These are phyloP conservation scores for Euptelea pleiosperma DNA, from an alignment of 164 flowering plant species.

Conservation along the genomic window DNA sequence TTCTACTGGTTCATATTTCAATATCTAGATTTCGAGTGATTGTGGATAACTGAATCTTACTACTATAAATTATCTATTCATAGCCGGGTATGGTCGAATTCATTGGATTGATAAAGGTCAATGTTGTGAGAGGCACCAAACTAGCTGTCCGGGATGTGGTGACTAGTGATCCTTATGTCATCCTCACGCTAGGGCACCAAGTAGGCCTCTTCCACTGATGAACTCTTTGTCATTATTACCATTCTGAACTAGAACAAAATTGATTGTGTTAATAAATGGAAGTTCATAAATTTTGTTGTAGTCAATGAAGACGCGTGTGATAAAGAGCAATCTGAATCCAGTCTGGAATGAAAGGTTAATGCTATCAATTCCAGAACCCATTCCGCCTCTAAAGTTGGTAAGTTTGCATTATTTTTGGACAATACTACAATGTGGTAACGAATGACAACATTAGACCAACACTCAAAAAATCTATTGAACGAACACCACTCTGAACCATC, in stretches of 20 bases:
- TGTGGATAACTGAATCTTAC: conserved; percentile 6
- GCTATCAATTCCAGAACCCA: conserved; percentile 85
- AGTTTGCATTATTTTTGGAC: conserved; percentile 22
- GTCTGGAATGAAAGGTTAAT: conserved; percentile 91
- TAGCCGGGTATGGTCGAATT: conserved; percentile 96
- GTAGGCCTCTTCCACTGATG: conserved; percentile 35
- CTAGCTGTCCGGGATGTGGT: conserved; percentile 76
- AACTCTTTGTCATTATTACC: not conserved
- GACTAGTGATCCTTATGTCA: conserved; percentile 94
- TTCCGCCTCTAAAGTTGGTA: conserved; percentile 93
- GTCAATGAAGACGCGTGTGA: conserved; percentile 87
- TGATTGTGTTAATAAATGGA: not conserved
- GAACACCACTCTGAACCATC: not conserved
- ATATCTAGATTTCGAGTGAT: not conserved
- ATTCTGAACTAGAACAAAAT: not conserved
- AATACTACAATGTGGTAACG: no score
- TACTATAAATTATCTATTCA: conserved; percentile 14
- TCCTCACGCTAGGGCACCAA: conserved; percentile 79
- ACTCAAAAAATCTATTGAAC: not conserved
- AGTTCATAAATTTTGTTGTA: conserved; percentile 32
- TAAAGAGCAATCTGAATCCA: conserved; percentile 86
- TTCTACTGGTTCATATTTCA: not conserved
- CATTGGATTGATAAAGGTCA: conserved; percentile 85
- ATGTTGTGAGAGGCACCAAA: conserved; percentile 83
- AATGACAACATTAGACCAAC: not conserved